Conservation (phyloP, 148 eudicot genomes). For the Euryodendron excelsum region DNA sequence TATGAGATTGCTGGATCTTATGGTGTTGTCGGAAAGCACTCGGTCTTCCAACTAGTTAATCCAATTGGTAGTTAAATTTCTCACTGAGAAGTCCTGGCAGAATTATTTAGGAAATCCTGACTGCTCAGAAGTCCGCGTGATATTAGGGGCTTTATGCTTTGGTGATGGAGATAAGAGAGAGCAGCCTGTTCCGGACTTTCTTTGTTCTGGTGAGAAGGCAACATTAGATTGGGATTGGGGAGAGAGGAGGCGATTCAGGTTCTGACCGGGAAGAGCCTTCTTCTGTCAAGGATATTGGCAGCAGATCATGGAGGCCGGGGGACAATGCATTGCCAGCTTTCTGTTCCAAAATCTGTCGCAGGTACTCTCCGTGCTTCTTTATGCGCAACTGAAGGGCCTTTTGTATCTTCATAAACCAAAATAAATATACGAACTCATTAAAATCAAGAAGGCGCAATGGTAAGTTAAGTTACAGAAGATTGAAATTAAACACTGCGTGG, state of each 20-base stretch:
- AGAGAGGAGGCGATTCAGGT: background rate
- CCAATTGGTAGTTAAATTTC: too few relatives aligned
- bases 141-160: too few relatives aligned
- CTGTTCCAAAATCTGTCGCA: background rate
- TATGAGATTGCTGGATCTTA: too few relatives aligned
- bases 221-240: background rate
- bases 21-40: too few relatives aligned
- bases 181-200: too few relatives aligned
- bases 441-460: background rate
- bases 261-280: background rate
- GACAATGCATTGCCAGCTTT: background rate
- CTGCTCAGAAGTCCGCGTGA: background rate
- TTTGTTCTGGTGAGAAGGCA: background rate
- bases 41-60: too few relatives aligned
- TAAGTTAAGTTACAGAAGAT: too few relatives aligned
- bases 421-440: too few relatives aligned
- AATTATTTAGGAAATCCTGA: too few relatives aligned
- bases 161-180: too few relatives aligned
- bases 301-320: background rate
- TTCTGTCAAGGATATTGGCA: background rate
- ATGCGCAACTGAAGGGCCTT: background rate
- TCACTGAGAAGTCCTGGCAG: too few relatives aligned
- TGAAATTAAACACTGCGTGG: too few relatives aligned
- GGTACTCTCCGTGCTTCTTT: background rate
- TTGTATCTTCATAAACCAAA: background rate